A percentile compares a stretch with the other conserved stretches of the same genome.
These are phyloP conservation scores for Thraustochytrium striatum DNA, from an alignment of 352 stramenopile species.

Conservation along the genomic window DNA sequence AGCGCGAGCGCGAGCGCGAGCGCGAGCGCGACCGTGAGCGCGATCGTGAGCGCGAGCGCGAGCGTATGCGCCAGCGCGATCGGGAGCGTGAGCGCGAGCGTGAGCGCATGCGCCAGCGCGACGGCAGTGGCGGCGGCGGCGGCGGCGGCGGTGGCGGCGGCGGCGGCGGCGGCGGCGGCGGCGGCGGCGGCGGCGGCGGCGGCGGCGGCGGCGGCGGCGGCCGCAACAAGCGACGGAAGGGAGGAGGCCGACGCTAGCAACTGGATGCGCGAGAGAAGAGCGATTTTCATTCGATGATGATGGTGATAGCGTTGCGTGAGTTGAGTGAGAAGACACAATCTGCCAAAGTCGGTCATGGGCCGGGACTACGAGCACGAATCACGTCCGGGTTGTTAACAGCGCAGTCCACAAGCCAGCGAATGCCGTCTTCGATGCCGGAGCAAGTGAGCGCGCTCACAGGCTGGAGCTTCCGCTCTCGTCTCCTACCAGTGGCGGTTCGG, in stretches of 20 bases:
- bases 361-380: slow-evolving; percentile 11
- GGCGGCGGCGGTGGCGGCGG: not conserved
- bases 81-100: not conserved
- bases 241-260: too few species aligned
- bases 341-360: too few species aligned
- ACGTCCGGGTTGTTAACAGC: slow-evolving; percentile 38
- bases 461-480: slow-evolving; percentile 25
- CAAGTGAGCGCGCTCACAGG: slow-evolving; percentile 41
- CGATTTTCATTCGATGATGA: too few species aligned
- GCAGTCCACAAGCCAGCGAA: slow-evolving; percentile 30
- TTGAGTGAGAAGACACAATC: too few species aligned
- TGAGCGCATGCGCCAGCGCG: not conserved
- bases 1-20: slow-evolving; percentile 72
- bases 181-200: too few species aligned
- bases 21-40: slow-evolving; percentile 87
- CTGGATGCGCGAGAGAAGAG: too few species aligned
- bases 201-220: too few species aligned
- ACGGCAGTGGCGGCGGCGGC: not conserved
- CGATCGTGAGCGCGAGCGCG: slow-evolving; percentile 62
- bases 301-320: too few species aligned
- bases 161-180: not conserved
- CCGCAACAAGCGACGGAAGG: too few species aligned
- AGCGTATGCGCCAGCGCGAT: slow-evolving; percentile 11
- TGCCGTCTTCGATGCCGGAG: slow-evolving; percentile 33
- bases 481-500: not conserved